phyloP scores from a whole-genome alignment of 805 yeast genomes.

The Ogataea paraovalis region DNA sequence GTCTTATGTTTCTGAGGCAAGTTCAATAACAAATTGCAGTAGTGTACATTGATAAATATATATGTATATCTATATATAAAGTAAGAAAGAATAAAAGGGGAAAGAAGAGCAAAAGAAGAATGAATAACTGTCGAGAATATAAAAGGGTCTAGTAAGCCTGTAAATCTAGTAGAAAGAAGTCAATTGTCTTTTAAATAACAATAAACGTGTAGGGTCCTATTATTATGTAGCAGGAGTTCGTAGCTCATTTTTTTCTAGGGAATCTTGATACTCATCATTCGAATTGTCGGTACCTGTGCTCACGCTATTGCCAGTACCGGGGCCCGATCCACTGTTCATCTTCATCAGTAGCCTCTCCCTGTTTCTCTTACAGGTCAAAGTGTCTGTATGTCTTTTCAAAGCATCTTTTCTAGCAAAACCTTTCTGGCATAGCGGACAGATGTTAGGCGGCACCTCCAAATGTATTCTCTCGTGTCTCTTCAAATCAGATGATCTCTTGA shows the following conservation, averaged over 20 bases:
- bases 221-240: neutral
- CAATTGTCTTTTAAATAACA: too few relatives aligned
- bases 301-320: neutral
- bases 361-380: slow-evolving; percentile 71
- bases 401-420: slow-evolving; percentile 86
- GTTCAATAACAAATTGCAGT: neutral
- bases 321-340: neutral
- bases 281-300: neutral
- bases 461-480: slow-evolving; percentile 77
- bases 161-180: too few relatives aligned
- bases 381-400: slow-evolving; percentile 67
- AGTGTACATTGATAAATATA: neutral
- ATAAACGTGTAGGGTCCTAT: too few relatives aligned
- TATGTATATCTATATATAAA: neutral
- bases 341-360: slow-evolving; percentile 44
- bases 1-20: neutral
- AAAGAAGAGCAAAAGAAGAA: neutral
- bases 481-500: slow-evolving; percentile 64
- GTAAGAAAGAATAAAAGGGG: neutral
- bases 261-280: neutral
- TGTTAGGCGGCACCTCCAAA: slow-evolving; percentile 64
- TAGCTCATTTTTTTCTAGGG: neutral
- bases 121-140: neutral
- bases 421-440: slow-evolving; percentile 72
- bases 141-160: too few relatives aligned